Evolutionary conservation across 2,329 filamentous ascomycete species (phyloP).

Genomic region (Botryotinia narcissicola): DNA sequence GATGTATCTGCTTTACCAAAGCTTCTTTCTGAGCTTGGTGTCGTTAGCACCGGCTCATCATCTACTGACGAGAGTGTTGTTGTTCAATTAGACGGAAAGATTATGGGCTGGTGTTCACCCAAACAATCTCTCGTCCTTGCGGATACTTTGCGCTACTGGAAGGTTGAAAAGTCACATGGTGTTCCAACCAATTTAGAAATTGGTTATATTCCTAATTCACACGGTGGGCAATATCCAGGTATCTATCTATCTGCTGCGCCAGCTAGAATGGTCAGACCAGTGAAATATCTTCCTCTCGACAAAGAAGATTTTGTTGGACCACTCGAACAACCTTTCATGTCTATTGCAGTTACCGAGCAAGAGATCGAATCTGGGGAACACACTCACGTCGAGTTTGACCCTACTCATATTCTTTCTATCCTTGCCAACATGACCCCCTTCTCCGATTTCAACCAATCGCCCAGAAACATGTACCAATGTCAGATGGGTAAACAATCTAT

Average conservation of each 20-base stretch:
- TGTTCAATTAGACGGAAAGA: conserved; percentile 84
- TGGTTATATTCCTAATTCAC: conserved; percentile 83
- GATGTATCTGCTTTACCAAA: conserved; percentile 73
- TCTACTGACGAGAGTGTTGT: conserved; percentile 80
- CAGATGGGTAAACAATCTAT: conserved; percentile 99
- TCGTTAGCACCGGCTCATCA: conserved; percentile 72
- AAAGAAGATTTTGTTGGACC: conserved; percentile 87
- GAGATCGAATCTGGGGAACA: conserved; percentile 87
- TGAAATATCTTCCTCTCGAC: conserved; percentile 85
- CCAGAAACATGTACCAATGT: conserved; percentile 98
- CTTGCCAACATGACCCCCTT: conserved; percentile 98
- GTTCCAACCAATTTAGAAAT: conserved; percentile 86
- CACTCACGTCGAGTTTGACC: conserved; percentile 90
- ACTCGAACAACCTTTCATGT: conserved; percentile 97
- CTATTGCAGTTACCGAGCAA: conserved; percentile 84
- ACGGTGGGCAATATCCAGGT: conserved; percentile 92
- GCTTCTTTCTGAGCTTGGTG: conserved; percentile 75
- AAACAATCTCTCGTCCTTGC: conserved; percentile 77
- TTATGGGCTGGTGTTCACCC: conserved; percentile 87
- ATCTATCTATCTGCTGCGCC: conserved; percentile 88
- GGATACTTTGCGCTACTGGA: conserved; percentile 90
- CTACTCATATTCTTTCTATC: conserved; percentile 96
- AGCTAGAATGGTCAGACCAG: conserved; percentile 83
- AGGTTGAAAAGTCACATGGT: conserved; percentile 79
- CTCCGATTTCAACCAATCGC: conserved; percentile 97